Base-by-base conservation (phyloP, 1,139 yeast species). In the Scheffersomyces illinoinensis region DNA sequence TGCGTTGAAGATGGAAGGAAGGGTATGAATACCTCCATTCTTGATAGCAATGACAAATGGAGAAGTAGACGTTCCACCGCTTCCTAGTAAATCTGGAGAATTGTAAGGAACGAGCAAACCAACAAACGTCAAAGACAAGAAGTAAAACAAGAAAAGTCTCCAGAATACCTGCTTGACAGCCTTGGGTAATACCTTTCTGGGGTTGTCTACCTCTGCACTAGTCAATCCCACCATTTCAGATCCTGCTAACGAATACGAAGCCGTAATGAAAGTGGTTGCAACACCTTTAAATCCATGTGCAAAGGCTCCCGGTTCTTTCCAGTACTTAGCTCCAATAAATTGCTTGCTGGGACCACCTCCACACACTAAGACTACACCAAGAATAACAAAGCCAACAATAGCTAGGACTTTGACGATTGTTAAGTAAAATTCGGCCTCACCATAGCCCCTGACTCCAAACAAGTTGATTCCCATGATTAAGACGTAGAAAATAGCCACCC, bases 191-290 rank as follows among this genome's bases (percentile, higher is more conserved):
- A 75, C 72, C 58, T 72, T 74, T 24, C 66, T 55, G 1, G 97
- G 97, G 71, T 90, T 87, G 53, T 80, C 81, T 53, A 96, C 86
- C 75, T 92, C 97, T 20, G 96, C 92, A 48, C 96, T 93, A 20
- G 96, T 93, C 63, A 92, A 78, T 57, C 96, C 96, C 59, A 89
- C 89, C 69, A 90, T 81, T 75, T 91, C 97, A 57, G 90, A 85
- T 67, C 96, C 96, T 57, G 93, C 93, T 68, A 90, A 89, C 4
- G 97, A 87, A 74, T 91, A 93, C 6, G 97, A 96, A 33, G 97
- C 96, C 46, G 89, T 85, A 56, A 93, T 92, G 68, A 93, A 90
- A 46, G 90, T 90, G n/a, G 91, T 79, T 68, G 92, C 85, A 39
- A 91, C 86, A 65, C 97, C 97, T 71, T 92, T 91, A 85, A 91